Evolutionary conservation across 164 flowering plant genomes (phyloP), one percentile per base, ranked within the genome.

Genomic region (Macadamia tetraphylla): DNA sequence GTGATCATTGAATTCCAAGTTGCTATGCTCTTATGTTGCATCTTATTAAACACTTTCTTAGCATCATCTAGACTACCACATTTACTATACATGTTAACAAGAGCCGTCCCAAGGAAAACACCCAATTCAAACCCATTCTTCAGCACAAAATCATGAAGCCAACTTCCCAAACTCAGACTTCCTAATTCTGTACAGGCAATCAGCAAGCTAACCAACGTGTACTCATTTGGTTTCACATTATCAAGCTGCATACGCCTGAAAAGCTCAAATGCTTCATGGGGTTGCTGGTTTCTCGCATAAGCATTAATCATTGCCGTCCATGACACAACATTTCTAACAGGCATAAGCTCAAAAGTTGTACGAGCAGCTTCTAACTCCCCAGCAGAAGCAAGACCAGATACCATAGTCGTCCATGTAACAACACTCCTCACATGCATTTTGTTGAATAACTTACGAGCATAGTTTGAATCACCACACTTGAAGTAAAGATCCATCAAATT

Each of bases 1-100:
- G 91, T 81, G 72, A 89, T 89, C 90, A 89, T 89, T 29, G 87
- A 65, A 71, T 89, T 89, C 91, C 91, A 89, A 14, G 90, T 83
- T 3, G 85, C 91, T 44, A 82, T 56, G 58, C 77, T 85, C 78
- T 76, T 83, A 6, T 17, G 30, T 32, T 77, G 68, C 92, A 88
- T 85, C 48, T 69, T 60, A 53, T 74, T 70, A 71, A 90, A 90
- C 53, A 90, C 88, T 29, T 63, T 46, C 65, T 66, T 74, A 10
- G 91, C 91, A 69, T 81, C 82, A 32, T 67, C 80, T 66, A 90
- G 53, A 62, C 88, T 84, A n/a, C 88, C 89, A 72, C 93, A 88
- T 65, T 88, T 90, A 67, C 88, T 83, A 49, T 88, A 88, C 90
- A 85, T 87, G 64, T 90, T 90, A 18, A 87, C 74, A 3, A 90